Base-by-base conservation (phyloP, 2,329 filamentous ascomycete species). In the Sporothrix variecibatus region DNA sequence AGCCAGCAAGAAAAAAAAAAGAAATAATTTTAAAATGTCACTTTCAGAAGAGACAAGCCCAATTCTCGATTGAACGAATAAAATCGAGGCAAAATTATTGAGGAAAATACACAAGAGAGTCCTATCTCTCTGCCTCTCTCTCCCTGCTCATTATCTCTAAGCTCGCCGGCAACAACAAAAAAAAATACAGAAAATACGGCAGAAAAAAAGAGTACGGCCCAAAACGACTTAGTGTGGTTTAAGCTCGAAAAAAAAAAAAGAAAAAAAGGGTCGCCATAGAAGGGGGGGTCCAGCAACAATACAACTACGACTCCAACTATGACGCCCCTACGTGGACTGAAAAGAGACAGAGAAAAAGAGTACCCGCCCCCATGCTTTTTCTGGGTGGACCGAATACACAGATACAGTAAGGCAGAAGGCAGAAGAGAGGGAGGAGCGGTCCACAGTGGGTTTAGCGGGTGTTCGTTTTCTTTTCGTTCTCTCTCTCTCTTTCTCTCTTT, bases 11-110 rank as follows among this genome's bases (percentile, higher is more conserved):
- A 15, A 12, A 3, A 20, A 43, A 67, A 28, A 38, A 31, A 34
- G 20, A 71, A 43, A 71, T 43, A 73, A 65, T 70, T 49, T 51
- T 62, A 49, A 71, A 70, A 64, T 12, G 28, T 12, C 65, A 31
- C 51, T 26, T 9, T n/a, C 64, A 15, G 2, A 64, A 23, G 12
- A 67, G 64, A 69, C 3, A 40, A 20, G 23, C 23, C 51, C 23
- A 56, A 4, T 12, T n/a, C 34, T 20, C 20, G 20, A 65, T 64
- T 64, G 65, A 38, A 38, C 31, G 46, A 58, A 73, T 69, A 60
- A 31, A 67, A 56, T 58, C 58, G 51, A 56, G 49, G 34, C 28
- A 56, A 56, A 38, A 56, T 9, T 53, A 51, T 23, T 23, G 3
- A 26, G 11, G 7, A 49, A 72, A 28, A 72, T 15, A 17, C 34